Percentiles rank a stretch among this genome's conserved stretches.
These are phyloP conservation scores for Paramecium caudatum DNA, from an alignment of 73 alveolate genomes.

Conservation along the genomic window DNA sequence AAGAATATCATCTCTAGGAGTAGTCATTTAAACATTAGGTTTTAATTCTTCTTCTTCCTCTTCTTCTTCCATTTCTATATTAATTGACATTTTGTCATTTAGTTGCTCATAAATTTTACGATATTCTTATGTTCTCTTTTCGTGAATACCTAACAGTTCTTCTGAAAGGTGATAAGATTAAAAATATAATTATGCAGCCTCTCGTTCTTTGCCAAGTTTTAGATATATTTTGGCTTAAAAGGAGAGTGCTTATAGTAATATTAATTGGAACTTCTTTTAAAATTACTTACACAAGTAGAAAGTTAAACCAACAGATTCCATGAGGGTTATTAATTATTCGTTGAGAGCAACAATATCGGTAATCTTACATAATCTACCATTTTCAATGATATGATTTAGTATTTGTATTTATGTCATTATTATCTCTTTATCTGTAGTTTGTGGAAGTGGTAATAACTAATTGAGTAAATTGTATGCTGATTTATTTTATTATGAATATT, in stretches of 20 bases:
- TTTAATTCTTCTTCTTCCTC: not conserved
- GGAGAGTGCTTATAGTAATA: conserved; percentile 10
- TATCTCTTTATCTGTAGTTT: not conserved
- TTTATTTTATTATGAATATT: not conserved
- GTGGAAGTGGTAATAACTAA: not conserved
- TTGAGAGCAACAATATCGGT: not conserved
- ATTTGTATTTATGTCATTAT: conserved; percentile 22
- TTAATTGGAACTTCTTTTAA: not conserved
- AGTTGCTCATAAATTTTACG: not conserved
- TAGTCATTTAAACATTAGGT: not conserved
- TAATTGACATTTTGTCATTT: conserved; percentile 2
- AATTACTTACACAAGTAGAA: not conserved
- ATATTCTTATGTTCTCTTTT: conserved; percentile 6
- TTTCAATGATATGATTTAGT: conserved; percentile 9
- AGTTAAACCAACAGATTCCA: conserved; percentile 6
- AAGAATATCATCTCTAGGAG: not conserved
- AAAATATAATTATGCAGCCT: conserved; percentile 14
- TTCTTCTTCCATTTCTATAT: not conserved
- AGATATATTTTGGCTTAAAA: conserved; percentile 28
- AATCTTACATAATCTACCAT: conserved; percentile 5
- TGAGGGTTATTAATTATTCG: not conserved
- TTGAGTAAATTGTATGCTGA: not conserved
- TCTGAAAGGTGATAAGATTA: conserved; percentile 24
- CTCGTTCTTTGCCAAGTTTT: not conserved
- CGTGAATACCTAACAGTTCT: conserved; percentile 13